A percentile compares a stretch with the other conserved stretches of the same genome.
Conservation (phyloP, 352 stramenopile genomes). For the Globisporangium perplexum region DNA sequence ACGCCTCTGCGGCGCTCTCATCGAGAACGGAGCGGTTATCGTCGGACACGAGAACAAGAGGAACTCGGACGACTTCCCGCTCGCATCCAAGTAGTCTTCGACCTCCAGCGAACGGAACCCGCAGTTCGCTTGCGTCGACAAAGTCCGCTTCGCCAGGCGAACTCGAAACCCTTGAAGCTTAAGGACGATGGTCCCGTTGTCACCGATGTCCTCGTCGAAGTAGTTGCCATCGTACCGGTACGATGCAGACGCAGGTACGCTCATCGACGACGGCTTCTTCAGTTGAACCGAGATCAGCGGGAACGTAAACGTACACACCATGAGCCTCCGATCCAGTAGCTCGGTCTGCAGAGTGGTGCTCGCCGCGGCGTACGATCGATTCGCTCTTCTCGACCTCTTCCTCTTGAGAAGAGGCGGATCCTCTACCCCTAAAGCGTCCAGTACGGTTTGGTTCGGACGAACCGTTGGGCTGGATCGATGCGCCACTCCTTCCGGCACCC, state of each 20-base stretch:
- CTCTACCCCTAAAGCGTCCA: not conserved
- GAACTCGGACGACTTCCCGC: slow-evolving; percentile 58
- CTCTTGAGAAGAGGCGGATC: slow-evolving; percentile 13
- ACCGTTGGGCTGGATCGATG: not conserved
- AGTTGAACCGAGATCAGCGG: slow-evolving; percentile 76
- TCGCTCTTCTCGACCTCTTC: slow-evolving; percentile 18
- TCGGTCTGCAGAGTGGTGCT: slow-evolving; percentile 19
- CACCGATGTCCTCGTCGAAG: slow-evolving; percentile 47
- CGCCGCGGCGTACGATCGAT: slow-evolving; percentile 14
- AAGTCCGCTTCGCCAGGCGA: slow-evolving; percentile 71
- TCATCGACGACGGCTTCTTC: slow-evolving; percentile 57
- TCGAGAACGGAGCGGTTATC: slow-evolving; percentile 60
- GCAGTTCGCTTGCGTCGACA: slow-evolving; percentile 70
- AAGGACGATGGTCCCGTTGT: slow-evolving; percentile 66
- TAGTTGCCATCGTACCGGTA: slow-evolving; percentile 58
- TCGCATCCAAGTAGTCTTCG: slow-evolving; percentile 64
- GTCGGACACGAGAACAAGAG: slow-evolving; percentile 75
- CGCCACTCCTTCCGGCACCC: not conserved
- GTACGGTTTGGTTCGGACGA: slow-evolving; percentile 2
- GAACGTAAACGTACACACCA: slow-evolving; percentile 80
- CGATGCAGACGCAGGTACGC: slow-evolving; percentile 36
- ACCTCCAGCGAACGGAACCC: slow-evolving; percentile 71
- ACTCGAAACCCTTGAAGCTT: slow-evolving; percentile 81
- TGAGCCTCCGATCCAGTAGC: slow-evolving; percentile 59
- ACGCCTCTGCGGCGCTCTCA: slow-evolving; percentile 43